Conservation (phyloP, 768 basidiomycete species). For the Asterophora lycoperdoides region DNA sequence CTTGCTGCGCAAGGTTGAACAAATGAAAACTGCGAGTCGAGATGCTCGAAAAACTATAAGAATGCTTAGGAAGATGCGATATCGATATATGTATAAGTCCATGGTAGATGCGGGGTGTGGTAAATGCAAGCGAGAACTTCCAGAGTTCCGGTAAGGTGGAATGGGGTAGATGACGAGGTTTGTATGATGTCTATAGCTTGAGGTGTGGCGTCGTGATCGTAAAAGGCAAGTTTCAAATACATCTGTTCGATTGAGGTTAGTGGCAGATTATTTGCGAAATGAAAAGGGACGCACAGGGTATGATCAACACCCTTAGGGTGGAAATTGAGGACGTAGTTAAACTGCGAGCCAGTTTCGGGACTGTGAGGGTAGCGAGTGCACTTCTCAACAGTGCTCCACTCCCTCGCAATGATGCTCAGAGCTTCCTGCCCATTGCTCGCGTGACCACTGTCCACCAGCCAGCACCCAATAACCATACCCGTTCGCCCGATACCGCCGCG, state of each 20-base stretch:
- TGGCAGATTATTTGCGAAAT: too few relatives aligned
- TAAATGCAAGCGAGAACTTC: constrained; percentile 3
- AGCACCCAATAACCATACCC: constrained; percentile 62
- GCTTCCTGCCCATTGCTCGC: constrained; percentile 64
- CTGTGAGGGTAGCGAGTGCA: constrained; percentile 70
- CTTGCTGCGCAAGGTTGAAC: too few relatives aligned
- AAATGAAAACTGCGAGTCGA: too few relatives aligned
- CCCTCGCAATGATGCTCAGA: constrained; percentile 54
- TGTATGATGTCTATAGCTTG: too few relatives aligned
- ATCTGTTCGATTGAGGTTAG: too few relatives aligned
- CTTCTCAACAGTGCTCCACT: constrained; percentile 78
- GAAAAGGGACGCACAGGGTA: too few relatives aligned
- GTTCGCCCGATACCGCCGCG: constrained; percentile 75
- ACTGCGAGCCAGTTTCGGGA: constrained; percentile 77
- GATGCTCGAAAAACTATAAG: too few relatives aligned
- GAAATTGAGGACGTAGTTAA: constrained; percentile 55
- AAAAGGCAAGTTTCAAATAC: too few relatives aligned
- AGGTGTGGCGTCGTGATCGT: too few relatives aligned
- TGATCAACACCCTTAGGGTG: too few relatives aligned
- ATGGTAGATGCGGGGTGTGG: neutral
- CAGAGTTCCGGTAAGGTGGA: constrained; percentile 6
- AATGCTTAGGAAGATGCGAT: constrained; percentile 4
- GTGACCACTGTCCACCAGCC: constrained; percentile 65
- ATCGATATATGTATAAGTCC: neutral
- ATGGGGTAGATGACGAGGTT: too few relatives aligned